A percentile compares a stretch with the other conserved stretches of the same genome.
Conservation (phyloP, 192 early-diverging fungal genomes). For the Phycomyces nitens region DNA sequence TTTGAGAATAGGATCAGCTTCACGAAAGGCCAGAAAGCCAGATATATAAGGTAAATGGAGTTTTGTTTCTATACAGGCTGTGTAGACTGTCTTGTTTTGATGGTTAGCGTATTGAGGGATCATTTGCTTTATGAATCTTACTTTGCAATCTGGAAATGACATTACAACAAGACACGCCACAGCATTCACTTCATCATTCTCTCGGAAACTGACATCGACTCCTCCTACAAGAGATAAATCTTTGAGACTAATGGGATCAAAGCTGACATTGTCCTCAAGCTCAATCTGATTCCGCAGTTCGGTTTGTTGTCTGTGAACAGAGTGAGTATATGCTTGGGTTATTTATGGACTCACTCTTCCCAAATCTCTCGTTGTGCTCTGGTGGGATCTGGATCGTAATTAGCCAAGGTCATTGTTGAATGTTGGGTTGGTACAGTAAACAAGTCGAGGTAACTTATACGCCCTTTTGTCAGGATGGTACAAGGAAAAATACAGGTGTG, state of each 20-base stretch:
- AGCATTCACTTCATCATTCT: conserved; percentile 50
- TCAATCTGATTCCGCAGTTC: conserved; percentile 2
- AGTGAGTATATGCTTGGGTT: background rate
- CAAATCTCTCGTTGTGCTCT: conserved; percentile 12
- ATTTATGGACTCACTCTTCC: conserved; percentile 6
- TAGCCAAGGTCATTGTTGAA: too few species aligned
- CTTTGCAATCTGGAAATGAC: conserved; percentile 59
- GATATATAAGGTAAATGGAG: conserved; percentile 81
- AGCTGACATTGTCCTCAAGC: conserved; percentile 11
- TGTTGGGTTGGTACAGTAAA: too few species aligned
- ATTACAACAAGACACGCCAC: conserved; percentile 76
- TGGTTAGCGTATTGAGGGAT: background rate
- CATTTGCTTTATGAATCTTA: conserved; percentile 12
- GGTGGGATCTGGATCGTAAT: conserved; percentile 6
- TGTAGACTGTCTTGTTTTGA: conserved; percentile 58
- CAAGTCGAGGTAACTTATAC: too few species aligned
- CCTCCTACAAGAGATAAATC: conserved; percentile 62
- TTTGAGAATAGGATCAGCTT: conserved; percentile 58
- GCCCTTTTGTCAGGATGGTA: too few species aligned
- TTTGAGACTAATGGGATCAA: conserved; percentile 12
- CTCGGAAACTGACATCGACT: conserved; percentile 71
- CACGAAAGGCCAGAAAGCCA: conserved; percentile 91
- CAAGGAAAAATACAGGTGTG: too few species aligned
- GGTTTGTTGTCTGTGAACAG: conserved; percentile 8
- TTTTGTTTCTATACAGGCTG: conserved; percentile 49